phyloP scores from a whole-genome alignment of 164 flowering plant genomes.

The Cinnamomum chago region DNA sequence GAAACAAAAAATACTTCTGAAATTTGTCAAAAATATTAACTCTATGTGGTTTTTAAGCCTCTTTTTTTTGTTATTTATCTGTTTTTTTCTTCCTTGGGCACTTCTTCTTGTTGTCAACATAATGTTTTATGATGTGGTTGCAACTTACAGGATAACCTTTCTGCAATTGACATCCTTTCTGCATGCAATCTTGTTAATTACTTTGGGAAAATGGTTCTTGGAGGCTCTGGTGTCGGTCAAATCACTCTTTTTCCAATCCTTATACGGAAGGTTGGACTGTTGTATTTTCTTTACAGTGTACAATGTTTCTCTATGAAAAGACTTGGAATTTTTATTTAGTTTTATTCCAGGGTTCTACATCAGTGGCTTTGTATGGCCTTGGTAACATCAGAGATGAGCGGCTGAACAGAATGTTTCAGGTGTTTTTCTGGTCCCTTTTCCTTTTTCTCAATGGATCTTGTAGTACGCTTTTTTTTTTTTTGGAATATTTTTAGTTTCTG shows the following conservation, averaged over 20 bases:
- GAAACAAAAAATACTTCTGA: neutral
- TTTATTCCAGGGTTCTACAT: conserved; percentile 72
- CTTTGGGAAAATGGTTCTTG: conserved; percentile 96
- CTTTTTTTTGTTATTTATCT: neutral
- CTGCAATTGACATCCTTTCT: conserved; percentile 95
- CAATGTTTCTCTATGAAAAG: neutral
- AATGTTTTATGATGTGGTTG: conserved; percentile 11
- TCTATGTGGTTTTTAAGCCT: neutral
- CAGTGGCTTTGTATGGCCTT: conserved; percentile 95
- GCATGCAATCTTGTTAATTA: conserved; percentile 98
- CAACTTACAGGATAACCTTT: conserved; percentile 81
- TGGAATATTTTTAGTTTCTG: neutral
- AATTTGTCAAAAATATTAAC: neutral
- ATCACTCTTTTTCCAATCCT: conserved; percentile 85
- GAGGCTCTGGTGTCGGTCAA: conserved; percentile 99
- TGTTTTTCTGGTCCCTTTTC: conserved; percentile 14
- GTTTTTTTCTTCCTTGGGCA: neutral
- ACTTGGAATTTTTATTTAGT: conserved; percentile 7
- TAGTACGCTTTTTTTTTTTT: neutral
- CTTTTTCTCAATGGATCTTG: neutral
- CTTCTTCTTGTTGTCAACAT: neutral
- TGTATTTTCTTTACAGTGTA: neutral
- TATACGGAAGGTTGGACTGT: conserved; percentile 70
- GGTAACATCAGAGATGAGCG: conserved; percentile 99
- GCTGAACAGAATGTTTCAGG: conserved; percentile 99